phyloP scores from a whole-genome alignment of 192 early-diverging fungal genomes.

The Dissophora ornata region DNA sequence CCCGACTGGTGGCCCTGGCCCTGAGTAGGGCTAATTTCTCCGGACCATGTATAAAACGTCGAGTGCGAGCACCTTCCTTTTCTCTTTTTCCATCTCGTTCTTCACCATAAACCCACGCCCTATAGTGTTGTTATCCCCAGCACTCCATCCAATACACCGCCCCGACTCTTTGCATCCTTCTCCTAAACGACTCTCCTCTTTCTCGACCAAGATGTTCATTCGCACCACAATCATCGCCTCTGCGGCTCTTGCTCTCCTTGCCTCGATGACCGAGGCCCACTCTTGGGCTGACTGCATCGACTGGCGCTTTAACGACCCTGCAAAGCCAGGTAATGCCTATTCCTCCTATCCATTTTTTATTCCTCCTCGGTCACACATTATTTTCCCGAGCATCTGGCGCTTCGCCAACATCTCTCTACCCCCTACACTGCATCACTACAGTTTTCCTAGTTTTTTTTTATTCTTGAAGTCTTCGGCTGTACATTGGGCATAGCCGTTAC shows the following conservation, averaged over 20 bases:
- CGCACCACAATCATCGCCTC: conserved; percentile 28
- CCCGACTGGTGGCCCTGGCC: too few relatives aligned
- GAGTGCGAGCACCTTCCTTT: background rate
- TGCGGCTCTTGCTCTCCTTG: conserved; percentile 31
- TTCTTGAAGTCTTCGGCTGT: too few relatives aligned
- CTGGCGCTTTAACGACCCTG: conserved; percentile 40
- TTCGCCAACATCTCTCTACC: too few relatives aligned
- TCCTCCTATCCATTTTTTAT: background rate
- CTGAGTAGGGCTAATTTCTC: too few relatives aligned
- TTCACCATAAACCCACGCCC: background rate
- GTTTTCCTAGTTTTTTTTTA: too few relatives aligned
- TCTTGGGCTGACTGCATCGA: conserved; percentile 54
- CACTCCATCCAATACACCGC: background rate
- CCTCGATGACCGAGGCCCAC: conserved; percentile 33
- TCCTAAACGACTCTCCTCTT: background rate
- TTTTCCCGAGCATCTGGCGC: too few relatives aligned
- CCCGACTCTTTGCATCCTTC: background rate
- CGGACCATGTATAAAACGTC: too few relatives aligned
- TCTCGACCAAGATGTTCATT: conserved; percentile 28
- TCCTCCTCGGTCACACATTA: background rate
- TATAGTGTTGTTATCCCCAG: background rate
- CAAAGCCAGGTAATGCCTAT: conserved; percentile 27
- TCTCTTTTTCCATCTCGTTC: background rate
- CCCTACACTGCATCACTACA: too few relatives aligned
- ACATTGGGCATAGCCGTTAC: too few relatives aligned